Conservation (phyloP, 202 grass and related monocot genomes). For the Musa balbisiana region DNA sequence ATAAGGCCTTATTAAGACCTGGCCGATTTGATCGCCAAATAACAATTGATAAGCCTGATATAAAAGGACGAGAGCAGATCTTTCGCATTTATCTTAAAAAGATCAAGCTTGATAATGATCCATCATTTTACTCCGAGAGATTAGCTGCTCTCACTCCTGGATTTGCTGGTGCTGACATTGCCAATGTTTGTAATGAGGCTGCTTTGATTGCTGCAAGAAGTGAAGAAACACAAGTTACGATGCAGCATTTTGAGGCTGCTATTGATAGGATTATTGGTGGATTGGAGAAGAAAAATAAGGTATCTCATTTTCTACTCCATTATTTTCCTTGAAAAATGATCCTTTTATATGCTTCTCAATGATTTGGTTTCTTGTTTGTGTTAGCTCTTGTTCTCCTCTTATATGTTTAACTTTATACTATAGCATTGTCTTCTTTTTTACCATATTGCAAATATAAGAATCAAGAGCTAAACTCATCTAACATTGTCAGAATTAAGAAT, state of each 20-base stretch:
- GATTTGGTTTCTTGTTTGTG: neutral
- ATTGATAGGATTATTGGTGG: conserved; percentile 88
- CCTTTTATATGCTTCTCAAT: no score
- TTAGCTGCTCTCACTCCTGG: conserved; percentile 81
- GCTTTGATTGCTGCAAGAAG: conserved; percentile 69
- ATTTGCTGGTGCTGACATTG: conserved; percentile 89
- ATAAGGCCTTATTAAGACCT: conserved; percentile 84
- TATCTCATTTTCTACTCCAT: conserved; percentile 12
- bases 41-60: conserved; percentile 76
- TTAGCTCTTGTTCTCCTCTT: no score
- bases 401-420: no score
- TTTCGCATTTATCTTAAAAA: conserved; percentile 85
- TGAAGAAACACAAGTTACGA: conserved; percentile 50
- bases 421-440: neutral
- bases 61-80: conserved; percentile 81
- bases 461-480: neutral
- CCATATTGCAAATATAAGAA: neutral
- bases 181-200: conserved; percentile 91
- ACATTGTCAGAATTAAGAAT: no score
- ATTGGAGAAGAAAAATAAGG: conserved; percentile 95
- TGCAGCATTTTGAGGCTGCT: conserved; percentile 79
- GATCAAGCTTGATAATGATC: conserved; percentile 67
- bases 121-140: conserved; percentile 86
- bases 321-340: neutral
- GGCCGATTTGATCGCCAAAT: conserved; percentile 92